Conservation (phyloP, 129 eudicot genomes). For the Chrysanthemum lavandulifolium region DNA sequence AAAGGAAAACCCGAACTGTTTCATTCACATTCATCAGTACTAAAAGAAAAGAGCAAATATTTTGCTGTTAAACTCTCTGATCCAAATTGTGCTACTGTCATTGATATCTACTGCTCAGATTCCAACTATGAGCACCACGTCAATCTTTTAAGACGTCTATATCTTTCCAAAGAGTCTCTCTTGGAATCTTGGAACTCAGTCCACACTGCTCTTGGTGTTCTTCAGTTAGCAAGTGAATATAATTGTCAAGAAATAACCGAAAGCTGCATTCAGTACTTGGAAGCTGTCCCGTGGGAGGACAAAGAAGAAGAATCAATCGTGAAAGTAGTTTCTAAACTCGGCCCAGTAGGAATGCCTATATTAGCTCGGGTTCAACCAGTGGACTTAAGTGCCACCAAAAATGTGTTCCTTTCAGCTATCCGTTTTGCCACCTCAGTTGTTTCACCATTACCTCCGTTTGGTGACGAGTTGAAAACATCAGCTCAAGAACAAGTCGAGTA, state of each 20-base stretch:
- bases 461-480: conserved; percentile 64
- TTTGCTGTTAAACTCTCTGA: conserved; percentile 54
- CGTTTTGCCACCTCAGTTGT: conserved; percentile 69
- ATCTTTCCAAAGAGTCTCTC: conserved; percentile 42
- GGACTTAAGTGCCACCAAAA: conserved; percentile 51
- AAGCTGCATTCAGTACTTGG: conserved; percentile 70
- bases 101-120: conserved; percentile 65
- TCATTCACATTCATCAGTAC: conserved; percentile 48
- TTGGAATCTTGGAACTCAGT: conserved; percentile 69
- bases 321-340: conserved; percentile 48
- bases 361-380: conserved; percentile 63
- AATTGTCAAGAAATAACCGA: conserved; percentile 46
- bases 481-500: conserved; percentile 95
- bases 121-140: conserved; percentile 54
- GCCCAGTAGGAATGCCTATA: conserved; percentile 76
- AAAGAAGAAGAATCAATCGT: conserved; percentile 71
- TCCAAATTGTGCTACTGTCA: conserved; percentile 22
- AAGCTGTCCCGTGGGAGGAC: conserved; percentile 90
- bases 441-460: conserved; percentile 57
- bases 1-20: conserved; percentile 51
- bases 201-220: conserved; percentile 62
- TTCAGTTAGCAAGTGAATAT: conserved; percentile 46
- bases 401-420: conserved; percentile 71
- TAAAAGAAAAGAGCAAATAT: conserved; percentile 55
- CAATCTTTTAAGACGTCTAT: conserved; percentile 49